These are phyloP conservation scores for Emydomyces testavorans DNA, from an alignment of 2,329 filamentous ascomycete genomes.

Conservation along the genomic window DNA sequence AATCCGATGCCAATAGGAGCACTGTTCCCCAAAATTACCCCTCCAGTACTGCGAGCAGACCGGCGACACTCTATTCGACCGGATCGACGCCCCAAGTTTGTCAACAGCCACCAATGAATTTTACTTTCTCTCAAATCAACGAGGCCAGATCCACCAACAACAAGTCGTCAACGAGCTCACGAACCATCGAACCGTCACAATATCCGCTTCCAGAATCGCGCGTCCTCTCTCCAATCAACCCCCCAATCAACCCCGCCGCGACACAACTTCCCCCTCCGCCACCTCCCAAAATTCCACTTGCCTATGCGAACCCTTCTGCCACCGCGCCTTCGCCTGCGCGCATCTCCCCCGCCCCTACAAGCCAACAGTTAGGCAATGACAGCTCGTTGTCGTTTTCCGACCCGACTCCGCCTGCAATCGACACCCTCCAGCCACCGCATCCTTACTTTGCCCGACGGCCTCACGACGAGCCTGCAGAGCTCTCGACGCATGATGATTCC, in stretches of 20 bases:
- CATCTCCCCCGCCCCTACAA: not conserved
- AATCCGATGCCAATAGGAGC: not conserved
- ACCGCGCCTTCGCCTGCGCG: not conserved
- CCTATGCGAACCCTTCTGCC: not conserved
- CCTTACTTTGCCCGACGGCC: slow-evolving; percentile 13
- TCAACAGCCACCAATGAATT: not conserved
- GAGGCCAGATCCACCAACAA: not conserved
- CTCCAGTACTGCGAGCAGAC: not conserved
- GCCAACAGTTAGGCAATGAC: not conserved
- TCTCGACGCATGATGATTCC: slow-evolving; percentile 28
- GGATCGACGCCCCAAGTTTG: not conserved
- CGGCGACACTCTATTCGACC: not conserved
- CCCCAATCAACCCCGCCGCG: not conserved
- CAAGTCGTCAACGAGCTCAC: not conserved
- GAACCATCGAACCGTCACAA: not conserved
- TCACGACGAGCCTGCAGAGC: slow-evolving; percentile 24
- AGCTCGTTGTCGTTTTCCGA: not conserved
- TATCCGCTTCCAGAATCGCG: slow-evolving; percentile 6
- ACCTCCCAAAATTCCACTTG: slow-evolving; percentile 9
- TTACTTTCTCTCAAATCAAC: not conserved
- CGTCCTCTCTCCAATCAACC: not conserved
- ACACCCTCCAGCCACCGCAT: slow-evolving; percentile 8
- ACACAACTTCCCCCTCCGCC: slow-evolving; percentile 7
- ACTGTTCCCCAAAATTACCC: not conserved
- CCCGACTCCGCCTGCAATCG: not conserved